Evolutionary conservation across 2,329 filamentous ascomycete genomes (phyloP).

Genomic region (Clathrospora elynae): DNA sequence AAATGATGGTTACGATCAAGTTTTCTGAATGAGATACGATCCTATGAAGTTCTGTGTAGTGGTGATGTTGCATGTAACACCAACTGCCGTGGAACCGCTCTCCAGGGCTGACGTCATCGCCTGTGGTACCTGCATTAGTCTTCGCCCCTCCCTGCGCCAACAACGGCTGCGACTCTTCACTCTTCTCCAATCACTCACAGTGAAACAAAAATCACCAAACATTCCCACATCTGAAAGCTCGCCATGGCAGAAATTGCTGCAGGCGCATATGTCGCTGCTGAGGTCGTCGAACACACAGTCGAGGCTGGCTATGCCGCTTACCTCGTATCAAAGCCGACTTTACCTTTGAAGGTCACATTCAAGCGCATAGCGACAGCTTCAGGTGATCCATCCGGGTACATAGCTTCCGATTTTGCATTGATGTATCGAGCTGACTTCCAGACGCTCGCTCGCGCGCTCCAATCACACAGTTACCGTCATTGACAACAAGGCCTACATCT

Average conservation of each 20-base stretch:
- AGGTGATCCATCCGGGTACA: constrained; percentile 41
- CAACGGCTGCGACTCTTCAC: not conserved
- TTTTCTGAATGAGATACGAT: too few relatives aligned
- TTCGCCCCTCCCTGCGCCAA: constrained; percentile 3
- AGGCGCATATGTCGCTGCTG: constrained; percentile 44
- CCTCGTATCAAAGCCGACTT: constrained; percentile 50
- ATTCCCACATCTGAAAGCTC: not conserved
- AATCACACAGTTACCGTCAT: constrained; percentile 51
- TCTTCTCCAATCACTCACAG: too few relatives aligned
- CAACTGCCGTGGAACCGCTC: too few relatives aligned
- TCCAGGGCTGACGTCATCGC: constrained; percentile 2
- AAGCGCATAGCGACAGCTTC: constrained; percentile 48
- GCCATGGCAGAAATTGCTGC: constrained; percentile 51
- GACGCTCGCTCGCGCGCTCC: constrained; percentile 40
- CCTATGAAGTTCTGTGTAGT: too few relatives aligned
- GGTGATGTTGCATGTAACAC: too few relatives aligned
- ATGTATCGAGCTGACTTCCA: constrained; percentile 16
- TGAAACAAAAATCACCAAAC: not conserved
- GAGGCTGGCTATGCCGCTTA: constrained; percentile 50
- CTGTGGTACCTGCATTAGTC: constrained; percentile 4
- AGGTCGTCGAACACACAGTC: constrained; percentile 50
- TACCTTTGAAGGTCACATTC: constrained; percentile 52
- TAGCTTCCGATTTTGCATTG: not conserved
- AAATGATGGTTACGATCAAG: too few relatives aligned
- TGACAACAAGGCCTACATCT: constrained; percentile 53